A percentile compares a stretch with the other conserved stretches of the same genome.
These are phyloP conservation scores for Ganoderma multipileum DNA, from an alignment of 1,284 basidiomycete genomes.

Conservation along the genomic window DNA sequence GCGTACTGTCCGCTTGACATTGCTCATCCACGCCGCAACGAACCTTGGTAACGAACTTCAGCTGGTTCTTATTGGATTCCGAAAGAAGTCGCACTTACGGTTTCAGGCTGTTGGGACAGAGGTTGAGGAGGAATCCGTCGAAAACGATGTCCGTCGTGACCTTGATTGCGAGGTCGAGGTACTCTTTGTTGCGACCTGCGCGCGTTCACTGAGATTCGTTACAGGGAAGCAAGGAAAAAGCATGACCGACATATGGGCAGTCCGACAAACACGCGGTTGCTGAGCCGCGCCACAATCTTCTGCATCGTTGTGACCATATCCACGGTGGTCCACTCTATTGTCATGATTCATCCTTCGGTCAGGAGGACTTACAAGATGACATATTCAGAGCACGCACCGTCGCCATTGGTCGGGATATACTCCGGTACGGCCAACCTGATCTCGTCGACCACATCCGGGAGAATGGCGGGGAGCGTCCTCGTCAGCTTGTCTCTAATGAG, in stretches of 20 bases:
- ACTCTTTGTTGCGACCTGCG: conserved; percentile 33
- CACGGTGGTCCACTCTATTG: conserved; percentile 33
- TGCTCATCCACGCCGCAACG: not conserved
- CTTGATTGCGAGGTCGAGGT: conserved; percentile 13
- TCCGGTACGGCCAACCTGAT: conserved; percentile 32
- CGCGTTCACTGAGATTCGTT: no score
- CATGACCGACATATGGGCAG: conserved; percentile 20
- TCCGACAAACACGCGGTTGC: conserved; percentile 40
- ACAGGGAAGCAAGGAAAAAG: no score
- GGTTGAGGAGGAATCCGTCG: not conserved
- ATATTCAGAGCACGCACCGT: not conserved
- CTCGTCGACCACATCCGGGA: conserved; percentile 35
- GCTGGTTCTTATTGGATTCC: not conserved
- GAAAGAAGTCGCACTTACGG: not conserved
- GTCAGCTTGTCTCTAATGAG: conserved; percentile 37
- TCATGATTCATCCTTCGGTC: no score
- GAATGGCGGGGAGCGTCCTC: conserved; percentile 30
- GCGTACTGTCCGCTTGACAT: not conserved
- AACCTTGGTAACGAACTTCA: not conserved
- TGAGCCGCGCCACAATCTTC: conserved; percentile 35
- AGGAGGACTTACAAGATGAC: not conserved
- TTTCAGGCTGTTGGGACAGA: not conserved
- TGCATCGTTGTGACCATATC: conserved; percentile 26
- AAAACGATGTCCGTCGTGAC: conserved; percentile 21
- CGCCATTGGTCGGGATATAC: conserved; percentile 20